These are phyloP conservation scores for Komagataella populi DNA, from an alignment of 805 yeast genomes.

Conservation along the genomic window DNA sequence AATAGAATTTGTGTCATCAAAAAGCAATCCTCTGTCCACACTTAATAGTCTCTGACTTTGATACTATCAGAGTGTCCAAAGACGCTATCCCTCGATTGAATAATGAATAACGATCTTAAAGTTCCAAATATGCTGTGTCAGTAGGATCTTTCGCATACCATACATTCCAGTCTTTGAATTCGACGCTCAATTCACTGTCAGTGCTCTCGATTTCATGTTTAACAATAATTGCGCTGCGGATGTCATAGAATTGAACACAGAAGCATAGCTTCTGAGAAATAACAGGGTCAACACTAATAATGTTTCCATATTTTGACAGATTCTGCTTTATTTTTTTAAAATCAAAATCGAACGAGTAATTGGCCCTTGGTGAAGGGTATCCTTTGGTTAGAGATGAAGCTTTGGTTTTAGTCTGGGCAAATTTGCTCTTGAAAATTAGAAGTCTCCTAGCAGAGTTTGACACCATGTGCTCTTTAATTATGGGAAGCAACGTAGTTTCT, in stretches of 20 bases:
- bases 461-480: constrained; percentile 16
- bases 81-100: neutral
- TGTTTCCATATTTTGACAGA: constrained; percentile 41
- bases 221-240: constrained; percentile 45
- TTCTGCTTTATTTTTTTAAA: constrained; percentile 30
- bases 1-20: too few relatives aligned
- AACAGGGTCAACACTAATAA: constrained; percentile 52
- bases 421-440: constrained; percentile 30
- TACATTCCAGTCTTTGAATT: constrained; percentile 46
- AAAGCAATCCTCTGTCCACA: too few relatives aligned
- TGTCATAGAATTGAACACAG: constrained; percentile 44
- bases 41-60: neutral
- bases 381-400: constrained; percentile 4
- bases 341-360: constrained; percentile 31
- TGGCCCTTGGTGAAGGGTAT: constrained; percentile 29
- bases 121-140: constrained; percentile 35
- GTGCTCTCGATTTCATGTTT: constrained; percentile 28
- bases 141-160: constrained; percentile 59
- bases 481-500: neutral
- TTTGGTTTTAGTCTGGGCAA: constrained; percentile 9
- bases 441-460: constrained; percentile 40
- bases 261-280: constrained; percentile 52
- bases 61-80: neutral
- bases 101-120: neutral
- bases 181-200: constrained; percentile 22